These are phyloP conservation scores for Priceomyces carsonii DNA, from an alignment of 805 yeast genomes.

Conservation along the genomic window DNA sequence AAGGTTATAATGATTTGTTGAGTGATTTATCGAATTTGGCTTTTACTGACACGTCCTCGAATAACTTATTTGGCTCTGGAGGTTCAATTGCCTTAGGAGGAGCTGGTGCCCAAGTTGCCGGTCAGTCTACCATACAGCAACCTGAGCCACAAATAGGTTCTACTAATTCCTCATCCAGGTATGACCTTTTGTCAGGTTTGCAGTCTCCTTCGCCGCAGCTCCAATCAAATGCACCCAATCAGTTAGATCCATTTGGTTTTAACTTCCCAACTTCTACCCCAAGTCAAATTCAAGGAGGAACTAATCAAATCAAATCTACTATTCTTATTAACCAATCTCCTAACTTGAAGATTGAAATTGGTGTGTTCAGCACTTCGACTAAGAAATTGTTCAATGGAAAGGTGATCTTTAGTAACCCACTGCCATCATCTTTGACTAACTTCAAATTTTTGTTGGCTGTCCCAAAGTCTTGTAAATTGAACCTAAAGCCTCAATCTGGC, in stretches of 20 bases:
- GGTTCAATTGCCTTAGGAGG: constrained; percentile 48
- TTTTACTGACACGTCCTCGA: constrained; percentile 35
- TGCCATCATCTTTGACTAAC: constrained; percentile 44
- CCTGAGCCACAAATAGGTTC: constrained; percentile 14
- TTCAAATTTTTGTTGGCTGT: constrained; percentile 69
- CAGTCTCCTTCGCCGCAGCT: constrained; percentile 43
- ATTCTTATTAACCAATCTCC: constrained; percentile 44
- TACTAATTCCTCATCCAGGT: constrained; percentile 7
- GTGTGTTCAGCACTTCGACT: constrained; percentile 34
- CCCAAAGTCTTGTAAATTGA: constrained; percentile 60
- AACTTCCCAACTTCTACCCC: constrained; percentile 42
- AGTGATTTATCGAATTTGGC: constrained; percentile 69
- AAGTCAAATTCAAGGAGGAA: constrained; percentile 12
- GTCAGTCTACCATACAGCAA: constrained; percentile 15
- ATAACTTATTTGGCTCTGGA: constrained; percentile 50
- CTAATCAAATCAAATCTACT: constrained; percentile 13
- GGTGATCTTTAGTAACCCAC: constrained; percentile 53
- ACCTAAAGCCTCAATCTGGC: constrained; percentile 62
- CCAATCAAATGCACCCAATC: constrained; percentile 20
- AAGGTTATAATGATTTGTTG: constrained; percentile 65
- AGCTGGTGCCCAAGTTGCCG: constrained; percentile 10
- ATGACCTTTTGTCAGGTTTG: constrained; percentile 38
- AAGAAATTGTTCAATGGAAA: constrained; percentile 41
- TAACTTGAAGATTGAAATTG: constrained; percentile 51
- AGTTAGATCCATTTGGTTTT: constrained; percentile 43